Evolutionary conservation across 306 rosid species (phyloP).

Genomic region (Trifolium fragiferum): DNA sequence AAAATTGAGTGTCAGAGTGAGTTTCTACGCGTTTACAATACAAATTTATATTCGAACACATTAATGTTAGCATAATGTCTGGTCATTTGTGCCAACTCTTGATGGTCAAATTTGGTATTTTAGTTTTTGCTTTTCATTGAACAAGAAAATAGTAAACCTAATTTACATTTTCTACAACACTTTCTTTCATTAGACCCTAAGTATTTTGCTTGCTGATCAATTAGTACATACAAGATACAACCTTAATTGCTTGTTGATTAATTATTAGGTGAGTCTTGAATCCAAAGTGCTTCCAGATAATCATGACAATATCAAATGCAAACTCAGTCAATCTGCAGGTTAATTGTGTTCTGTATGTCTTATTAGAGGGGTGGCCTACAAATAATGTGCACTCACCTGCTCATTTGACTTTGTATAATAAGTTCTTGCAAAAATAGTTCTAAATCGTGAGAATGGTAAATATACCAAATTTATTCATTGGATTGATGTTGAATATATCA

Average conservation of each 20-base stretch:
- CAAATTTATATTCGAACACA: not conserved
- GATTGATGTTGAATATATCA: constrained; percentile 18
- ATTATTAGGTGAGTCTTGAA: not conserved
- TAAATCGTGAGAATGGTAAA: not conserved
- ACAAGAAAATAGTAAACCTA: constrained; percentile 14
- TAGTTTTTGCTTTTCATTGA: not conserved
- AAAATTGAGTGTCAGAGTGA: too few relatives aligned
- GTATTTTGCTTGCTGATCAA: constrained; percentile 12
- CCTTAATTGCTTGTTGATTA: not conserved
- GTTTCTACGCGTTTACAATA: not conserved
- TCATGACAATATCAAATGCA: constrained; percentile 27
- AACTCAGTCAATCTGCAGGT: constrained; percentile 43
- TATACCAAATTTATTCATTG: constrained; percentile 21
- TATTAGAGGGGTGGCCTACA: constrained; percentile 4
- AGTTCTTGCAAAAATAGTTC: constrained; percentile 4
- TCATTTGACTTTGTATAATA: constrained; percentile 43
- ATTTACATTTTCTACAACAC: not conserved
- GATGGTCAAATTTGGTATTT: not conserved
- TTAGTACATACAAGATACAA: constrained; percentile 4
- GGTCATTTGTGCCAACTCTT: not conserved
- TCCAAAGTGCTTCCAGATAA: constrained; percentile 43
- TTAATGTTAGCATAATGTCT: not conserved
- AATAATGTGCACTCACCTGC: constrained; percentile 56
- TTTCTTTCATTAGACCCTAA: not conserved
- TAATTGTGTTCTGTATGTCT: not conserved